phyloP scores from a whole-genome alignment of 768 basidiomycete species.

The Boletus bicolor region DNA sequence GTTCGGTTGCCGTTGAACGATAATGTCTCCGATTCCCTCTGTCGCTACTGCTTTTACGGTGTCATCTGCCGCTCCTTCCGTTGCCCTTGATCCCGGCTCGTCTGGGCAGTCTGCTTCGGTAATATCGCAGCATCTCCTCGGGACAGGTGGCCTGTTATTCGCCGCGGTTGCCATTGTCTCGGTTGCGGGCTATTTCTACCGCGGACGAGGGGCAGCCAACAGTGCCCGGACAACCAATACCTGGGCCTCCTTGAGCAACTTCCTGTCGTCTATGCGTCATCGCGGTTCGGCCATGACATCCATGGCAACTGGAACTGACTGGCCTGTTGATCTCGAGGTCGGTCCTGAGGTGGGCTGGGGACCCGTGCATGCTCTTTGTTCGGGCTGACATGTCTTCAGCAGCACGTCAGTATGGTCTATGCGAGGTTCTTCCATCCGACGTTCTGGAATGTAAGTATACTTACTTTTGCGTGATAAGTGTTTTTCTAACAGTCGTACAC shows the following conservation, averaged over 20 bases:
- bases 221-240: neutral
- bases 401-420: conserved; percentile 22
- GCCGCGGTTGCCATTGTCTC: conserved; percentile 12
- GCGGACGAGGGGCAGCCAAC: neutral
- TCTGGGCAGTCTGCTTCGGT: neutral
- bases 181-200: conserved; percentile 15
- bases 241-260: conserved; percentile 2
- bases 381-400: neutral
- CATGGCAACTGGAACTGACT: neutral
- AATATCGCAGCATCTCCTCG: neutral
- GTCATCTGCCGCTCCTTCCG: conserved; percentile 2
- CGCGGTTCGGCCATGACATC: neutral
- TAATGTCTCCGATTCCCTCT: conserved; percentile 20
- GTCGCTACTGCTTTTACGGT: conserved; percentile 5
- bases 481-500: neutral
- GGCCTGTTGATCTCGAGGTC: conserved; percentile 7
- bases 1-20: neutral
- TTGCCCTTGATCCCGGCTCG: neutral
- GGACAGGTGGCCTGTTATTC: conserved; percentile 18
- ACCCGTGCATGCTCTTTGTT: neutral
- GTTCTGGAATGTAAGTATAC: conserved; percentile 15
- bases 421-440: conserved; percentile 22
- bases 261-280: conserved; percentile 10
- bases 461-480: neutral
- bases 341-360: conserved; percentile 7